phyloP scores from a whole-genome alignment of 1,284 basidiomycete species.

The Heterobasidion parviporum region DNA sequence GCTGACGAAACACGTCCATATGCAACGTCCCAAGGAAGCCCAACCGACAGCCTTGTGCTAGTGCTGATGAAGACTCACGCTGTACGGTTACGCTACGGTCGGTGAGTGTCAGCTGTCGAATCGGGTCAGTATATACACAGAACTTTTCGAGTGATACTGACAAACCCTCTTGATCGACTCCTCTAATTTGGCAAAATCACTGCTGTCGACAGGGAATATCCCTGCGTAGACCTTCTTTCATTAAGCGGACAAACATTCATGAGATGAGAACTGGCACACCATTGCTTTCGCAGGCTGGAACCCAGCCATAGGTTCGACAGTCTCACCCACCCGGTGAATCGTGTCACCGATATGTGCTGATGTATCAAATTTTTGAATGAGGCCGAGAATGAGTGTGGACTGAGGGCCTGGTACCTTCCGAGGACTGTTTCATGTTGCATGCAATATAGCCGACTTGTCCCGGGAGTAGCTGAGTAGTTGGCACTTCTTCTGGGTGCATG shows the following conservation, averaged over 20 bases:
- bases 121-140: constrained; percentile 4
- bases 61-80: constrained; percentile 86
- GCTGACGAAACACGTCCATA: constrained; percentile 95
- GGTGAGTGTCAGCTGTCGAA: constrained; percentile 67
- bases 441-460: constrained; percentile 90
- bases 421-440: constrained; percentile 97
- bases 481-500: constrained; percentile 84
- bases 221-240: constrained; percentile 81
- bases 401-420: constrained; percentile 60
- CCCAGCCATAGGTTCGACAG: constrained; percentile 82
- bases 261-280: constrained; percentile 35
- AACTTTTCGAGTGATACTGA: constrained; percentile 6
- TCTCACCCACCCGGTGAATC: constrained; percentile 68
- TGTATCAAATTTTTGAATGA: neutral
- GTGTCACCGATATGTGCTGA: constrained; percentile 92
- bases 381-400: neutral
- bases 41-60: constrained; percentile 92
- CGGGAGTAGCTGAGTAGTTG: constrained; percentile 62
- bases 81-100: constrained; percentile 90
- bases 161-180: constrained; percentile 89
- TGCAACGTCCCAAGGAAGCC: constrained; percentile 96
- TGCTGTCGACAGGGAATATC: constrained; percentile 88
- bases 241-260: constrained; percentile 1
- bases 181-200: constrained; percentile 89
- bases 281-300: constrained; percentile 93